These are phyloP conservation scores for Purshia tridentata DNA, from an alignment of 306 rosid species.

Conservation along the genomic window DNA sequence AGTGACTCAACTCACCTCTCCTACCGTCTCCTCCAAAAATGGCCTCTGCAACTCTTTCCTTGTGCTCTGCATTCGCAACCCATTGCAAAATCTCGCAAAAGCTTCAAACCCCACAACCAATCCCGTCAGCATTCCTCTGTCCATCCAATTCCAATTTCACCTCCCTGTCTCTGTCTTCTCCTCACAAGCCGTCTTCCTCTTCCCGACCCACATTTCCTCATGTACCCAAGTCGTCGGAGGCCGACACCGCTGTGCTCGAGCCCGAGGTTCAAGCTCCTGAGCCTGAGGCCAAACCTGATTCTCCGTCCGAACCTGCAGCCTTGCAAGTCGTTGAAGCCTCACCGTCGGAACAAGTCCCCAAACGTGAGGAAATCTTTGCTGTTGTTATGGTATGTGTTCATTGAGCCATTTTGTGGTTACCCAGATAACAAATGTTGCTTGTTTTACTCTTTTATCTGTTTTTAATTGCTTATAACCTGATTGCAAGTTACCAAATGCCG, in stretches of 20 bases:
- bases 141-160: slow-evolving; percentile 21
- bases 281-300: slow-evolving; percentile 14
- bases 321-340: slow-evolving; percentile 34
- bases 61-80: slow-evolving; percentile 56
- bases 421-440: not conserved
- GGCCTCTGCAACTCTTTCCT: slow-evolving; percentile 71
- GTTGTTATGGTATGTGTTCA: slow-evolving; percentile 73
- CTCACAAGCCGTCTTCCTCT: slow-evolving; percentile 42
- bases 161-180: slow-evolving; percentile 40
- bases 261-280: slow-evolving; percentile 8
- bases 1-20: not conserved
- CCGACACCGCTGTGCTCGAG: slow-evolving; percentile 24
- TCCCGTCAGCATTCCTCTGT: slow-evolving; percentile 19
- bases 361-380: slow-evolving; percentile 76
- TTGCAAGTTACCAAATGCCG: not conserved
- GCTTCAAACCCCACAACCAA: slow-evolving; percentile 10
- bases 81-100: slow-evolving; percentile 51
- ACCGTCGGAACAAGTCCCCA: slow-evolving; percentile 39
- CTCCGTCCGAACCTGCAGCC: slow-evolving; percentile 30
- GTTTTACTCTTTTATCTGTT: not conserved
- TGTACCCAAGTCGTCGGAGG: slow-evolving; percentile 48
- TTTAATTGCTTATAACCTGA: not conserved
- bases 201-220: slow-evolving; percentile 40
- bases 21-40: slow-evolving; percentile 21
- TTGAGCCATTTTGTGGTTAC: not conserved